Evolutionary conservation across 495 filamentous ascomycete genomes (phyloP).

Genomic region (Penicillium canariense): DNA sequence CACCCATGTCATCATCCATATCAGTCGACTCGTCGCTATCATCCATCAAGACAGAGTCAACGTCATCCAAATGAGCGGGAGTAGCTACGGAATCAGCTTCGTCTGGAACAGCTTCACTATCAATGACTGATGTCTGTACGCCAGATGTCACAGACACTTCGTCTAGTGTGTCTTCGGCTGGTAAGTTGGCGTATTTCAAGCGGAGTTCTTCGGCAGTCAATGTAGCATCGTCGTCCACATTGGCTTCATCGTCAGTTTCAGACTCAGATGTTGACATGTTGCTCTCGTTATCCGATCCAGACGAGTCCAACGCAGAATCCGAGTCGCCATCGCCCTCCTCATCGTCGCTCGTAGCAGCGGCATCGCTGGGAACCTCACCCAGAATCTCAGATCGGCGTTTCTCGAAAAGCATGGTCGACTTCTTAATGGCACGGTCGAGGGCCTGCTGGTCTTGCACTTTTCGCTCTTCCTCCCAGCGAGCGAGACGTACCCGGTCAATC

Average conservation of each 20-base stretch:
- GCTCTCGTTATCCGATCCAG: constrained; percentile 55
- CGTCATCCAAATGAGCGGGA: constrained; percentile 58
- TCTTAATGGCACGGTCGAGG: constrained; percentile 77
- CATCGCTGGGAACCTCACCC: constrained; percentile 43
- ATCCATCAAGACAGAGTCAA: constrained; percentile 64
- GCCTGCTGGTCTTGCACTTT: constrained; percentile 77
- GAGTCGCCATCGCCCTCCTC: constrained; percentile 46
- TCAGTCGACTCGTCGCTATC: constrained; percentile 81
- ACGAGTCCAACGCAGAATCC: constrained; percentile 36
- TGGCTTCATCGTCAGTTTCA: constrained; percentile 43
- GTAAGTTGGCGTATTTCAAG: constrained; percentile 74
- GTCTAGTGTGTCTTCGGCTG: constrained; percentile 29
- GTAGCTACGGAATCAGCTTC: constrained; percentile 26
- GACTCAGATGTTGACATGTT: constrained; percentile 64
- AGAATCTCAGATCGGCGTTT: constrained; percentile 54
- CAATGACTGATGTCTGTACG: constrained; percentile 15
- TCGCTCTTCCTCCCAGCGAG: constrained; percentile 82
- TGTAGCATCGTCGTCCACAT: constrained; percentile 64
- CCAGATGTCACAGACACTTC: constrained; percentile 29
- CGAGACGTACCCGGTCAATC: constrained; percentile 67
- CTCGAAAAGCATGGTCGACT: constrained; percentile 56
- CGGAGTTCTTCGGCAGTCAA: constrained; percentile 77
- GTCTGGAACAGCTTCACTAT: constrained; percentile 20
- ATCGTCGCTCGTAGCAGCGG: constrained; percentile 45
- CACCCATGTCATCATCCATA: constrained; percentile 83